A percentile compares a stretch with the other conserved stretches of the same genome.
Conservation (phyloP, 805 yeast genomes). For the Candida dendrica region DNA sequence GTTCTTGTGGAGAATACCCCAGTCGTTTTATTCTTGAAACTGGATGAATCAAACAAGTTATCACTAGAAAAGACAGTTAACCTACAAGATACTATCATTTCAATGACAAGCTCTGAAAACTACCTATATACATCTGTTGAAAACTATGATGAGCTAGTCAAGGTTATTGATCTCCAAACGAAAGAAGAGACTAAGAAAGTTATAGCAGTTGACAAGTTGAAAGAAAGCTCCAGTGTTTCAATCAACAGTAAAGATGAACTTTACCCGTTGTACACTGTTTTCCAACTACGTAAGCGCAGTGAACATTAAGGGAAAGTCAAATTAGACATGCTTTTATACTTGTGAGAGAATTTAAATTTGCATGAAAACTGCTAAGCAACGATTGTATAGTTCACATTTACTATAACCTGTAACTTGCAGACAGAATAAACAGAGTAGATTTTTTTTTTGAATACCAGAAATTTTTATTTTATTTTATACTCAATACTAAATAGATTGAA, state of each 20-base stretch:
- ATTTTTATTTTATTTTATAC: too few species aligned
- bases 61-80: conserved; percentile 22
- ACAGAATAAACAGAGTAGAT: too few species aligned
- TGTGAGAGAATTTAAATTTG: too few species aligned
- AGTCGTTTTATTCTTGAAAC: conserved; percentile 27
- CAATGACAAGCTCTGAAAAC: conserved; percentile 26
- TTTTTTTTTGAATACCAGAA: too few species aligned
- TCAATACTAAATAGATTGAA: too few species aligned
- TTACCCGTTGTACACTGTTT: conserved; percentile 45
- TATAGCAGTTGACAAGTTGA: conserved; percentile 25
- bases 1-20: conserved; percentile 48
- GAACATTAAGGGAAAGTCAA: conserved; percentile 42
- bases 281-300: conserved; percentile 54
- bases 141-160: conserved; percentile 15
- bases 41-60: conserved; percentile 15
- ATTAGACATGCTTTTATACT: too few species aligned
- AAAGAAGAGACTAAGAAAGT: conserved; percentile 27
- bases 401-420: too few species aligned
- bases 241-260: conserved; percentile 15
- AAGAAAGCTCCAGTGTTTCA: conserved; percentile 13
- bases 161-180: conserved; percentile 13
- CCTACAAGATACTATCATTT: conserved; percentile 22
- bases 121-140: conserved; percentile 29
- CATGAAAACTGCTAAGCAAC: too few species aligned
- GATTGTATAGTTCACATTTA: too few species aligned